Percentiles rank a stretch among this genome's conserved stretches.
These are phyloP conservation scores for Ceratocystiopsis sp. DNA, from an alignment of 2,329 filamentous ascomycete genomes.

Conservation along the genomic window DNA sequence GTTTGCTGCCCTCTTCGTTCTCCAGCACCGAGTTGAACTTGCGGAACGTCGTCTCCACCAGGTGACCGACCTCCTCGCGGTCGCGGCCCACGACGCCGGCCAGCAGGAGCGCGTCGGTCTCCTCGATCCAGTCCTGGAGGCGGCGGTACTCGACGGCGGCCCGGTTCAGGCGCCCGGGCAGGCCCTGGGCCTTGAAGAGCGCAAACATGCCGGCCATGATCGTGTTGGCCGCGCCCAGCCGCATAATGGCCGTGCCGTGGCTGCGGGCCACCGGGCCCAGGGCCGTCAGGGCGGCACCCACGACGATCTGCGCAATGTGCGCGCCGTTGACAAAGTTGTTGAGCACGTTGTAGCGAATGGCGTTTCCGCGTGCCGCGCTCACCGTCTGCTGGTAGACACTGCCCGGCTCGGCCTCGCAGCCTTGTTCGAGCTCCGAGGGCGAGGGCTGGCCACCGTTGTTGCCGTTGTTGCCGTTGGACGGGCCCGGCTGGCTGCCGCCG, in stretches of 20 bases:
- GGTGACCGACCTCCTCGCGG: conserved; percentile 22
- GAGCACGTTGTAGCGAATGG: conserved; percentile 18
- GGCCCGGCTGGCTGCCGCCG: too few relatives aligned
- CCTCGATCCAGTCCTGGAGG: conserved; percentile 36
- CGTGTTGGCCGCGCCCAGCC: conserved; percentile 45
- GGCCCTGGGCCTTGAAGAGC: conserved; percentile 32
- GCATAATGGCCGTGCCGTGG: conserved; percentile 34
- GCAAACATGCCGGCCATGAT: conserved; percentile 44
- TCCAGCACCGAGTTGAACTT: conserved; percentile 15
- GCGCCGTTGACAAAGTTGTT: conserved; percentile 22
- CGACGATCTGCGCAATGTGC: conserved; percentile 28
- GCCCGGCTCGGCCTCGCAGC: conserved; percentile 18
- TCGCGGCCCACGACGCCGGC: conserved; percentile 25
- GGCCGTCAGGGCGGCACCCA: conserved; percentile 29
- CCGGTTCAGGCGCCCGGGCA: conserved; percentile 28
- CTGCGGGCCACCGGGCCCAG: conserved; percentile 27
- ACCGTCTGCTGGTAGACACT: conserved; percentile 24
- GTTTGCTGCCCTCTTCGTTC: conserved; percentile 8
- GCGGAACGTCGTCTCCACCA: conserved; percentile 25
- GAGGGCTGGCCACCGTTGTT: conserved; percentile 7
- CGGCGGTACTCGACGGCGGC: conserved; percentile 28
- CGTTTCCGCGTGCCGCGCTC: conserved; percentile 15
- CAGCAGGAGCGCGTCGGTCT: conserved; percentile 28
- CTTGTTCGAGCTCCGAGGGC: conserved; percentile 16
- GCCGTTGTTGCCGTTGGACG: conserved; percentile 17